These are phyloP conservation scores for Neurospora sublineolata DNA, from an alignment of 495 filamentous ascomycete genomes.

Conservation along the genomic window DNA sequence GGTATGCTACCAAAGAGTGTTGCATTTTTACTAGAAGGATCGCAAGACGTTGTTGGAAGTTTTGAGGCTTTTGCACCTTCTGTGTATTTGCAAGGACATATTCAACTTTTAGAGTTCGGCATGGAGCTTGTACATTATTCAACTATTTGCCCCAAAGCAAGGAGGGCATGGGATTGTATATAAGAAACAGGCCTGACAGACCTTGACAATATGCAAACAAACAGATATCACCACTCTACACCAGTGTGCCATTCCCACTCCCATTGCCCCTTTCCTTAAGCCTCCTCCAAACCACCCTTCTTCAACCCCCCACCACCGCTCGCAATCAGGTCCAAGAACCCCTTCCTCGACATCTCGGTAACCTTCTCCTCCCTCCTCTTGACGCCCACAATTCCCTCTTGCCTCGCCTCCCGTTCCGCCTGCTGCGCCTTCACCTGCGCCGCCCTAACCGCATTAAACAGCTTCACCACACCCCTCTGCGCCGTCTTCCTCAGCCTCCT, in stretches of 20 bases:
- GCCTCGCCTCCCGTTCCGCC: conserved; percentile 53
- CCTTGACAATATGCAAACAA: not conserved
- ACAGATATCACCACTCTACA: not conserved
- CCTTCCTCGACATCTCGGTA: conserved; percentile 91
- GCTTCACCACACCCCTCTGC: conserved; percentile 81
- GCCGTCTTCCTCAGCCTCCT: conserved; percentile 71
- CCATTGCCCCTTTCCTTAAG: conserved; percentile 12
- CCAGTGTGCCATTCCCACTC: not conserved
- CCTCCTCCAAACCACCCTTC: conserved; percentile 40
- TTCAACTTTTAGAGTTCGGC: not conserved
- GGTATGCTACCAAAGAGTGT: not conserved
- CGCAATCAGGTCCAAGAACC: conserved; percentile 88
- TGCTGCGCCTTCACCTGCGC: conserved; percentile 78
- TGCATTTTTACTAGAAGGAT: not conserved
- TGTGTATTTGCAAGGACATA: not conserved
- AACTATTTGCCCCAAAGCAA: not conserved
- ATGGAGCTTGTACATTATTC: not conserved
- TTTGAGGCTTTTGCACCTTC: not conserved
- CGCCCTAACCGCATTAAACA: conserved; percentile 90
- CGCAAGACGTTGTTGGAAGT: not conserved
- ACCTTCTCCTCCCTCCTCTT: conserved; percentile 68
- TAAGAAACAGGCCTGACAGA: not conserved
- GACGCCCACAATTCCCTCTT: conserved; percentile 63
- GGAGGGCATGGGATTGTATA: not conserved
- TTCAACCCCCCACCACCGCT: conserved; percentile 43